Evolutionary conservation across 768 basidiomycete genomes (phyloP).

Genomic region (Leccinum broughii): DNA sequence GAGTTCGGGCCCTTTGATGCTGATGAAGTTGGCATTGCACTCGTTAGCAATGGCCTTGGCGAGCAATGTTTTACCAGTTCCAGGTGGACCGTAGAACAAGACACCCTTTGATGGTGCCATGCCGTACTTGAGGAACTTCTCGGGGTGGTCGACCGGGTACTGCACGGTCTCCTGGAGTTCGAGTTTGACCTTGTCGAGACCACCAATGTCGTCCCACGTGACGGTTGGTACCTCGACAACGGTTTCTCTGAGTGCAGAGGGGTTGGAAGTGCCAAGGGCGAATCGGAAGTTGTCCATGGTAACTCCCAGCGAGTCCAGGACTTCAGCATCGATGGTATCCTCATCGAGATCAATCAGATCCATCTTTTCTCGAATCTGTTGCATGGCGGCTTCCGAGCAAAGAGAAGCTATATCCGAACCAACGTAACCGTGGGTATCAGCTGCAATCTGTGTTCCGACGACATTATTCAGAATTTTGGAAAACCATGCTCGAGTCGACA

Average conservation of each 20-base stretch:
- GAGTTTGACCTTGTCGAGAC: slow-evolving; percentile 98
- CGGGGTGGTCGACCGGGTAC: slow-evolving; percentile 99
- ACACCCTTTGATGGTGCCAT: slow-evolving; percentile 99
- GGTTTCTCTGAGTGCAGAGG: slow-evolving; percentile 97
- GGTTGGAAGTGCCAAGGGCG: slow-evolving; percentile 95
- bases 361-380: slow-evolving; percentile 99
- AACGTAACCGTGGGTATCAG: slow-evolving; percentile 99
- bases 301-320: slow-evolving; percentile 96
- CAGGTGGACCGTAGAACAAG: slow-evolving; percentile 98
- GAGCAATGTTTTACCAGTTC: slow-evolving; percentile 98
- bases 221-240: slow-evolving; percentile 99
- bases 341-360: slow-evolving; percentile 94
- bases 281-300: slow-evolving; percentile 99
- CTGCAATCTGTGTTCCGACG: slow-evolving; percentile 72
- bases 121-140: slow-evolving; percentile 99
- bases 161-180: slow-evolving; percentile 99
- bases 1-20: slow-evolving; percentile 98
- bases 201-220: slow-evolving; percentile 99
- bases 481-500: background rate
- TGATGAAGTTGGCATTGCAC: slow-evolving; percentile 99
- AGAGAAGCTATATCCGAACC: slow-evolving; percentile 97
- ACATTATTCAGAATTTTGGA: slow-evolving; percentile 7
- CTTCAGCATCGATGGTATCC: slow-evolving; percentile 99
- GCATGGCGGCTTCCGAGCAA: slow-evolving; percentile 99
- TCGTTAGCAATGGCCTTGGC: slow-evolving; percentile 99